Evolutionary conservation across 2,329 filamentous ascomycete genomes (phyloP), one percentile per base, ranked within the genome.

Genomic region (Sclerotinia spermophila): DNA sequence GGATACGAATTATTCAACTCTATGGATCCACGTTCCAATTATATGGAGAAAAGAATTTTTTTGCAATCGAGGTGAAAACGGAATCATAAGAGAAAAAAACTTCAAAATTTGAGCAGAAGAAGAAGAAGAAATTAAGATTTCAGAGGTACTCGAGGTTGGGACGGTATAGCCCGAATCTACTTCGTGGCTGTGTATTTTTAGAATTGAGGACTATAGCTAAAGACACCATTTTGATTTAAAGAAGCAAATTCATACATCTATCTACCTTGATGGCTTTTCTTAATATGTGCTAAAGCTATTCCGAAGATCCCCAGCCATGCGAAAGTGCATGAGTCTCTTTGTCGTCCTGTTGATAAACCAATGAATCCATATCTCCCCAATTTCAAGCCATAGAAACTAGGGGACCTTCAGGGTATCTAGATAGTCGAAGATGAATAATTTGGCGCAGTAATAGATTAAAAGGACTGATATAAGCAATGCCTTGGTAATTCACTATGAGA

Each of bases 221-320:
- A 27, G 5, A 27, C 8, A 13, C 6, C 21, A 7, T 0, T 38
- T 38, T 35, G 11, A 19, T 3, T 38, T 15, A 4, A 19, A 21
- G 7, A 38, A 48, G 21, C 1, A 19, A 13, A 8, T 15, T 5
- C 35, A 13, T 2, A 30, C 42, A 44, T 44, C 7, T 19, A 44
- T 44, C 7, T 19, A 42, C 13, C 59, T 15, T 61, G n/a, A 7
- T 11, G 5, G 0, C 19, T 38, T 2, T 7, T 38, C 21, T 38
- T 2, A 11, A 30, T 19, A 45, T n/a, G 5, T 7, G 2, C 15
- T 11, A n/a, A 11, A 2, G 35, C n/a, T 4, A n/a, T 6, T 0
- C 3, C 6, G 19, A 35, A 33, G 24, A 38, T 15, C 2, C 21
- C 7, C 60, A 38, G 4, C 13, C 0, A 38, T 3, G 35, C 48